Conservation (phyloP, 83 land plant genomes). For the Diphasiastrum complanatum region DNA sequence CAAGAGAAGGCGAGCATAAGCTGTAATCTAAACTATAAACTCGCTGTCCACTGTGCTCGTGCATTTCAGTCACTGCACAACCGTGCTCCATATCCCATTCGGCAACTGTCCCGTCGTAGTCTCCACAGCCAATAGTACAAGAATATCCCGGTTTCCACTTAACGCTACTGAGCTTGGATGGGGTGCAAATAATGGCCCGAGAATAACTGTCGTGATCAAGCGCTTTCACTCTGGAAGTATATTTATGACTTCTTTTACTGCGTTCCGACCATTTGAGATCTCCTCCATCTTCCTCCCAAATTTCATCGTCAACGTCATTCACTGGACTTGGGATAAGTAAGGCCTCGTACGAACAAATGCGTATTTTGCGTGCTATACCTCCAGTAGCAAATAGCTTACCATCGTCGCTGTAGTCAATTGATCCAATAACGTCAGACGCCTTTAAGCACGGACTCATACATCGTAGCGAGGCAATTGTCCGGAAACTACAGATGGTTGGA, state of each 20-base stretch:
- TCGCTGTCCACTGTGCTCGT: constrained; percentile 16
- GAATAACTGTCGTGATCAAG: not conserved
- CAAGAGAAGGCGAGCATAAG: not conserved
- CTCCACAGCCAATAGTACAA: constrained; percentile 12
- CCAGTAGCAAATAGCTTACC: constrained; percentile 9
- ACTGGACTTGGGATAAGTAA: not conserved
- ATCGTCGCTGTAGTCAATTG: constrained; percentile 3
- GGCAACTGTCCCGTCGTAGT: constrained; percentile 15
- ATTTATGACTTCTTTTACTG: no score
- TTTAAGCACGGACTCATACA: no score
- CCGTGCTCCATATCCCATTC: constrained; percentile 20
- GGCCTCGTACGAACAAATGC: constrained; percentile 8
- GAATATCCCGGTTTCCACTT: constrained; percentile 14
- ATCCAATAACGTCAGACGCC: constrained; percentile 15
- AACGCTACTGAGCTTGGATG: constrained; percentile 16
- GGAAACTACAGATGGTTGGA: no score
- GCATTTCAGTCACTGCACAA: constrained; percentile 1
- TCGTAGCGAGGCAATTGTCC: no score
- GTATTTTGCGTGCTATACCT: constrained; percentile 13
- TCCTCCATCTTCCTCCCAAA: not conserved
- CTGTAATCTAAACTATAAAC: constrained; percentile 13
- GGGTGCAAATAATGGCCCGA: constrained; percentile 5
- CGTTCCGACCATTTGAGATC: no score
- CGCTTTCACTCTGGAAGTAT: not conserved
- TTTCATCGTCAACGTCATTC: not conserved